Percentiles rank a stretch among this genome's conserved stretches.
Evolutionary conservation across 768 basidiomycete genomes (phyloP).

Genomic region (Mycena metata): DNA sequence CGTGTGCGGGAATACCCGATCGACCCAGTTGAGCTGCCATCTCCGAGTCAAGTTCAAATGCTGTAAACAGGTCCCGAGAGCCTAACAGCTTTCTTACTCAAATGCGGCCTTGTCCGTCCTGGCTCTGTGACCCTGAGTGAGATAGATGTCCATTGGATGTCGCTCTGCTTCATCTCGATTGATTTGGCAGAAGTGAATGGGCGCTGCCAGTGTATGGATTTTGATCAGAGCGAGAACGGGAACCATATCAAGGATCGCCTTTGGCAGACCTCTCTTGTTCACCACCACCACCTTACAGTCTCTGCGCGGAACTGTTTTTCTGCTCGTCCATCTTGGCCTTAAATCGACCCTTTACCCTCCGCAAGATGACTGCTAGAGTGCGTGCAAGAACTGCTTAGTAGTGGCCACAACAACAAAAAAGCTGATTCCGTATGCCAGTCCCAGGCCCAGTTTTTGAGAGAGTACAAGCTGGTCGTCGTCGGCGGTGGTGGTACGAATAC

Average conservation of each 20-base stretch:
- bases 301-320: not conserved
- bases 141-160: too few species aligned
- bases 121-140: too few species aligned
- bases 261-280: too few species aligned
- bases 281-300: not conserved
- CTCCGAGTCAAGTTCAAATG: not conserved
- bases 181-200: too few species aligned
- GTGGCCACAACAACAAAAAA: not conserved
- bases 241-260: too few species aligned
- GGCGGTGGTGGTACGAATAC: conserved; percentile 89
- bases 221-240: too few species aligned
- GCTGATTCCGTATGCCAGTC: conserved; percentile 23
- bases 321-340: not conserved
- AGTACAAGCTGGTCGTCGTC: conserved; percentile 99
- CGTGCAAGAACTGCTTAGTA: conserved; percentile 2
- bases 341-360: not conserved
- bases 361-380: conserved; percentile 34
- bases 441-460: conserved; percentile 92
- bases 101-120: not conserved
- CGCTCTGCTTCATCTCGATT: too few species aligned
- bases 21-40: too few species aligned
- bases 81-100: conserved; percentile 15
- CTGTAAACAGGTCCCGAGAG: conserved; percentile 16
- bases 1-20: not conserved
- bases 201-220: too few species aligned